Base-by-base conservation (phyloP, 495 filamentous ascomycete species). In the Acidomyces sp. region DNA sequence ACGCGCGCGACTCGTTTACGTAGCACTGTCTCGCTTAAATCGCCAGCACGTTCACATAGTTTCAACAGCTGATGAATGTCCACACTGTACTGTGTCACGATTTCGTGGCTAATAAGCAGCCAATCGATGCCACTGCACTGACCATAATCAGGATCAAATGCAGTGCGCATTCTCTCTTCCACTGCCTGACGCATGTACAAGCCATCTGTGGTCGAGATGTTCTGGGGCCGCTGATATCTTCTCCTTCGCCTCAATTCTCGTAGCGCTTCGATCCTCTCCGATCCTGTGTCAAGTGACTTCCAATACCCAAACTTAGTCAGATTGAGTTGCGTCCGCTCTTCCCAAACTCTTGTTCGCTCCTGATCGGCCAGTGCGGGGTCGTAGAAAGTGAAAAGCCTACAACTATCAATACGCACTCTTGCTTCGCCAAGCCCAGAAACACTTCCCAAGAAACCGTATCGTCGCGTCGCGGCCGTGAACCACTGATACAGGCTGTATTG, bases 321-420 rank as follows among this genome's bases (percentile, higher is more conserved):
- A 18, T 41, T 41, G 17, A 7, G 34, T 9, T 4, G 5, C 17
- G 6, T 34, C 12, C 41, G 47, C 13, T 52, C 45, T 33, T 57
- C 50, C 32, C 40, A 33, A 2, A 49, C 33, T 49, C 33, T 50
- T 6, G 39, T 18, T 24, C 16, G 5, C 12, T 3, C 45, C 24
- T 50, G 52, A 15, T 53, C 39, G 11, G 20, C 19, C 6, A 59
- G 53, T 4, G 9, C 26, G 6, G 53, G 52, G 18, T 59, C 43
- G 41, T 64, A 62, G 38, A 53, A 62, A 19, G 55, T 61, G 29
- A 62, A 39, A 16, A 62, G 30, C 0, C 57, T 56, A 45, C 55
- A 58, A 28, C 24, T 35, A 10, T 49, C 38, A 5, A 58, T 34
- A 29, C 42, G 59, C 45, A 47, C 51, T 16, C 51, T 39, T 2